phyloP scores from a whole-genome alignment of 148 eudicot species.

The Rhododendron kiyosumense region DNA sequence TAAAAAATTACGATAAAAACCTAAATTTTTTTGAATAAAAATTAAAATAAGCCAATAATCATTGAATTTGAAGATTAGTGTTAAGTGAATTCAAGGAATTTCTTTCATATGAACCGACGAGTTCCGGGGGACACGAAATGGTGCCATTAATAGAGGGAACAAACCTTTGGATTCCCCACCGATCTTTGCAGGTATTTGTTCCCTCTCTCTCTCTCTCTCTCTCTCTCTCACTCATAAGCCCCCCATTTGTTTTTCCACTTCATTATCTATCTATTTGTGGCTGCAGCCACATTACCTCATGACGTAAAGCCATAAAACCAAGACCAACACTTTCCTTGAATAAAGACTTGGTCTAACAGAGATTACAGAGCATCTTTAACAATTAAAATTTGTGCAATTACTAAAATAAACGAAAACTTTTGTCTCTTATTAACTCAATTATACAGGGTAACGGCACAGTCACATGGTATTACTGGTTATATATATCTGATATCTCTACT shows the following conservation, averaged over 20 bases:
- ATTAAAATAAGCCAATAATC: too few relatives aligned
- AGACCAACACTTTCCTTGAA: not conserved
- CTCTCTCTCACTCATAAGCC: not conserved
- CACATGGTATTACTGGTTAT: not conserved
- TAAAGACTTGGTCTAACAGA: not conserved
- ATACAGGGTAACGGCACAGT: not conserved
- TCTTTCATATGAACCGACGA: not conserved
- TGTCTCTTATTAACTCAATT: not conserved
- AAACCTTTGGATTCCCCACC: conserved; percentile 37
- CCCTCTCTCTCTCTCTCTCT: not conserved
- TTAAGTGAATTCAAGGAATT: not conserved
- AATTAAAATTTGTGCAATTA: not conserved
- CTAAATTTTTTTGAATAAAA: too few relatives aligned
- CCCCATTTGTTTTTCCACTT: not conserved
- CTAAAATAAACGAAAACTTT: not conserved
- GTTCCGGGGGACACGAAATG: conserved; percentile 20
- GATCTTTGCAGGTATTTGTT: conserved; percentile 28
- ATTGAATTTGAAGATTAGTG: too few relatives aligned
- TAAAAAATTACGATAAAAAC: too few relatives aligned
- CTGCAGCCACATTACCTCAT: not conserved
- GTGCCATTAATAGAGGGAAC: conserved; percentile 44
- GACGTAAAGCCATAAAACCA: not conserved
- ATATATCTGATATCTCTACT: not conserved
- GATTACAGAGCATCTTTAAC: not conserved
- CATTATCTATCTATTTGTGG: not conserved